Evolutionary conservation across 2,329 filamentous ascomycete species (phyloP).

Genomic region (Cladosporium colombiae): DNA sequence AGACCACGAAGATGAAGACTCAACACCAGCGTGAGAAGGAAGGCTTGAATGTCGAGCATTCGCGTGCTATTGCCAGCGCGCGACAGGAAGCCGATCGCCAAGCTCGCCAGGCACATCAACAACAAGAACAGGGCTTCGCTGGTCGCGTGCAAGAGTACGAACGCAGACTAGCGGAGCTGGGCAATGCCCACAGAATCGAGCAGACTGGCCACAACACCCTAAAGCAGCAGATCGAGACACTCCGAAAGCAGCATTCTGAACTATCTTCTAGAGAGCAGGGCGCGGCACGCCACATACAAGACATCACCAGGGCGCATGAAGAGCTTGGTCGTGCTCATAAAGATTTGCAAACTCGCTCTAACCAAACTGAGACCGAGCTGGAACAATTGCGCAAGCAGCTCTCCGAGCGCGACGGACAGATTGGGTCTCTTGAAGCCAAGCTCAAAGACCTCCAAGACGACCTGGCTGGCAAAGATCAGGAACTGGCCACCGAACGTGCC

Average conservation of each 20-base stretch:
- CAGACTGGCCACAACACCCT: constrained; percentile 32
- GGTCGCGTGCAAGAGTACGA: constrained; percentile 33
- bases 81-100: constrained; percentile 33
- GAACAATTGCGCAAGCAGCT: constrained; percentile 30
- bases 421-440: constrained; percentile 28
- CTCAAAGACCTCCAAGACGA: constrained; percentile 32
- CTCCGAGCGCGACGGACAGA: constrained; percentile 46
- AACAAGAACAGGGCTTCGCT: constrained; percentile 25
- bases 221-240: constrained; percentile 36
- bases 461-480: constrained; percentile 33
- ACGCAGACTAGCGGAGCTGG: constrained; percentile 32
- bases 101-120: constrained; percentile 22
- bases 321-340: constrained; percentile 23
- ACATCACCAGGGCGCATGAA: constrained; percentile 27
- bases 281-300: constrained; percentile 28
- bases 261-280: constrained; percentile 1
- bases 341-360: constrained; percentile 20
- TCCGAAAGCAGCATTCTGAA: constrained; percentile 20
- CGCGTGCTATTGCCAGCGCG: constrained; percentile 31
- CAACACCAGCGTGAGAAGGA: constrained; percentile 43
- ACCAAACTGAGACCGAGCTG: constrained; percentile 28
- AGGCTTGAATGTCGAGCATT: constrained; percentile 38
- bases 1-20: constrained; percentile 48
- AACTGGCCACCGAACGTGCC: constrained; percentile 34
- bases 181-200: constrained; percentile 34